Percentiles rank a stretch among this genome's conserved stretches.
phyloP scores from a whole-genome alignment of 331 rosid species.

The Pyrus hybrid region DNA sequence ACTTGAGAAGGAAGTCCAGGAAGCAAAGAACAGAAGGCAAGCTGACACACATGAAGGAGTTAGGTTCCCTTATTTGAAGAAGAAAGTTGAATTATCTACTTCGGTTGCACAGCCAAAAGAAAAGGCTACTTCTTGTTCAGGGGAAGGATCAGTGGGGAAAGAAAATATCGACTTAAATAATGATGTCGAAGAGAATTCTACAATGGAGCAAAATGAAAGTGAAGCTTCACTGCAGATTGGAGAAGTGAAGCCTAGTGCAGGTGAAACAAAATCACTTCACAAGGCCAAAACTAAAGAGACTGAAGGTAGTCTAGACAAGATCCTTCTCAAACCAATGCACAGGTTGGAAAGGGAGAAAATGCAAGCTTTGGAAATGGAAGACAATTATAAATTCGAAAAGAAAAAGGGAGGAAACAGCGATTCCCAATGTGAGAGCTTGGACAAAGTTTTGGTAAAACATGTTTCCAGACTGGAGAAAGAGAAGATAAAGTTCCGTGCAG shows the following conservation, averaged over 20 bases:
- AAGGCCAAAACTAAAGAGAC: conserved; percentile 8
- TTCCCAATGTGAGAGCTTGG: conserved; percentile 64
- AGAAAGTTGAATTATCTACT: conserved; percentile 9
- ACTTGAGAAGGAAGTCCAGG: conserved; percentile 78
- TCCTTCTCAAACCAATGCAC: conserved; percentile 54
- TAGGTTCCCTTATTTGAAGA: conserved; percentile 5
- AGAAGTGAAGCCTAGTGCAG: not conserved
- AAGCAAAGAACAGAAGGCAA: conserved; percentile 54
- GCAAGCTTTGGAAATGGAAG: conserved; percentile 34
- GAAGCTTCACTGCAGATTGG: not conserved
- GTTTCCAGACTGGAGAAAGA: conserved; percentile 79
- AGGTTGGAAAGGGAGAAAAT: conserved; percentile 62
- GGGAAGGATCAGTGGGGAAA: conserved; percentile 40
- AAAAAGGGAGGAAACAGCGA: conserved; percentile 25
- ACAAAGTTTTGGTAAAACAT: conserved; percentile 63
- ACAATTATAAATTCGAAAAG: conserved; percentile 24
- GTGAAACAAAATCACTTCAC: not conserved
- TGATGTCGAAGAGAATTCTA: not conserved
- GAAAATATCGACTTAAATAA: conserved; percentile 37
- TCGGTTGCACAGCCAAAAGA: conserved; percentile 1
- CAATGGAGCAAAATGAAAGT: conserved; percentile 7
- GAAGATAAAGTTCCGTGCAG: conserved; percentile 35
- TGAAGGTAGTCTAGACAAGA: conserved; percentile 53
- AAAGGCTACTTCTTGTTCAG: conserved; percentile 15
- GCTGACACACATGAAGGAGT: conserved; percentile 8